Conservation (phyloP, 208 protist species). For the Phytomonas serpens region DNA sequence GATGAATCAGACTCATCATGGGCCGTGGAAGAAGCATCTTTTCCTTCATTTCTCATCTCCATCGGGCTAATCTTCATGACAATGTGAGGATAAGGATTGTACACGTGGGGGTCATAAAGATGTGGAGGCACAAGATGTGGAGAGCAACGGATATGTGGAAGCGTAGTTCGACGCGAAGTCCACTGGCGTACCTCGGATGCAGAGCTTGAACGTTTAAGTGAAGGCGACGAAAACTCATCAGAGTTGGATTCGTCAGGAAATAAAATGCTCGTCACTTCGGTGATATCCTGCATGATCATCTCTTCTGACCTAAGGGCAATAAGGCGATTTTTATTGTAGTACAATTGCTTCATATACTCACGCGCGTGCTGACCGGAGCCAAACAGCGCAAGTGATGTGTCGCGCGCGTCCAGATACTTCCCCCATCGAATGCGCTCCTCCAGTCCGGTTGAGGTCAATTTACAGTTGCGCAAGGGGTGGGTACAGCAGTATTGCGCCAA, state of each 20-base stretch:
- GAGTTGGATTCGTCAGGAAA: slow-evolving; percentile 15
- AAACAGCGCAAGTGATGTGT: slow-evolving; percentile 80
- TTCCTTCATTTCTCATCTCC: slow-evolving; percentile 9
- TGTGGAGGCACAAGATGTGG: slow-evolving; percentile 46
- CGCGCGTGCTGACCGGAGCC: slow-evolving; percentile 71
- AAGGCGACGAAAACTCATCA: not conserved
- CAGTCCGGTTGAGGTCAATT: slow-evolving; percentile 58
- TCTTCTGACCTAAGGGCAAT: slow-evolving; percentile 50
- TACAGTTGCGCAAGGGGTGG: slow-evolving; percentile 68
- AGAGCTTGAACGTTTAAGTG: not conserved
- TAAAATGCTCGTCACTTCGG: slow-evolving; percentile 45
- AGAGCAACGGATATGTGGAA: slow-evolving; percentile 51
- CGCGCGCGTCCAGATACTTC: slow-evolving; percentile 75
- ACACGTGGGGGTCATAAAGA: slow-evolving; percentile 67
- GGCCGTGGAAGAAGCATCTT: not conserved
- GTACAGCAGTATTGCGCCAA: slow-evolving; percentile 60
- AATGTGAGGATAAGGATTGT: slow-evolving; percentile 77
- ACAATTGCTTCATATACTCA: slow-evolving; percentile 83
- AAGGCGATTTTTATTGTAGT: slow-evolving; percentile 71
- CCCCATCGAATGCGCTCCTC: slow-evolving; percentile 73
- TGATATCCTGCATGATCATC: slow-evolving; percentile 61
- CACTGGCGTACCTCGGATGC: not conserved
- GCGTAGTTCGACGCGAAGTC: slow-evolving; percentile 41
- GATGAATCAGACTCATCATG: not conserved
- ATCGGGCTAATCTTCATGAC: slow-evolving; percentile 15